These are phyloP conservation scores for Lachnellula hyalina DNA, from an alignment of 2,329 filamentous ascomycete genomes.

Conservation along the genomic window DNA sequence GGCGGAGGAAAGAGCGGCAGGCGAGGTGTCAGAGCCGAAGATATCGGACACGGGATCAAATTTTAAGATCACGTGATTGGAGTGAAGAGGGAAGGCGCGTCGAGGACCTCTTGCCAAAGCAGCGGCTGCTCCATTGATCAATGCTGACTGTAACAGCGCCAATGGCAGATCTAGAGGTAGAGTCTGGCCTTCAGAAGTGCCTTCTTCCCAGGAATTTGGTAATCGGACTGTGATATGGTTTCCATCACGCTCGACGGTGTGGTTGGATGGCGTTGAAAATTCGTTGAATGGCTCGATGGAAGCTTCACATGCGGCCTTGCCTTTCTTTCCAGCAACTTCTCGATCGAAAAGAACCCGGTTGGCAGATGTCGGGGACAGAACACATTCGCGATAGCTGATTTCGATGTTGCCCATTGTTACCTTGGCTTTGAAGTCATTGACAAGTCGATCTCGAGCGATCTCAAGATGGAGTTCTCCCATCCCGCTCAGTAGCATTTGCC, in stretches of 20 bases:
- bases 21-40: conserved; percentile 61
- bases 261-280: conserved; percentile 35
- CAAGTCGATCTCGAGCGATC: conserved; percentile 80
- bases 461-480: conserved; percentile 97
- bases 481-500: conserved; percentile 86
- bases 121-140: conserved; percentile 76
- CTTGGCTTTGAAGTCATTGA: conserved; percentile 84
- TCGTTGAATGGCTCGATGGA: conserved; percentile 56
- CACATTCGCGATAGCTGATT: conserved; percentile 88
- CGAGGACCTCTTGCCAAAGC: conserved; percentile 81
- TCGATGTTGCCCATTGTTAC: conserved; percentile 83
- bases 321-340: conserved; percentile 71
- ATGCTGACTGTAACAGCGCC: conserved; percentile 42
- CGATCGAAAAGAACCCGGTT: conserved; percentile 67
- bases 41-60: conserved; percentile 62
- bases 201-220: conserved; percentile 27
- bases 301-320: conserved; percentile 71
- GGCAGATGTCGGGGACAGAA: conserved; percentile 52
- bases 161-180: conserved; percentile 50
- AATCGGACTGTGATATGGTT: conserved; percentile 61
- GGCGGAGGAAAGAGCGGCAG: conserved; percentile 62
- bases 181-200: conserved; percentile 33
- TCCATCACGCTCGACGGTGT: conserved; percentile 54
- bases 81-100: conserved; percentile 74
- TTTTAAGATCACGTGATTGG: conserved; percentile 63